A percentile compares a stretch with the other conserved stretches of the same genome.
Conservation (phyloP, 257 asterid species). For the Scutellaria barbata region DNA sequence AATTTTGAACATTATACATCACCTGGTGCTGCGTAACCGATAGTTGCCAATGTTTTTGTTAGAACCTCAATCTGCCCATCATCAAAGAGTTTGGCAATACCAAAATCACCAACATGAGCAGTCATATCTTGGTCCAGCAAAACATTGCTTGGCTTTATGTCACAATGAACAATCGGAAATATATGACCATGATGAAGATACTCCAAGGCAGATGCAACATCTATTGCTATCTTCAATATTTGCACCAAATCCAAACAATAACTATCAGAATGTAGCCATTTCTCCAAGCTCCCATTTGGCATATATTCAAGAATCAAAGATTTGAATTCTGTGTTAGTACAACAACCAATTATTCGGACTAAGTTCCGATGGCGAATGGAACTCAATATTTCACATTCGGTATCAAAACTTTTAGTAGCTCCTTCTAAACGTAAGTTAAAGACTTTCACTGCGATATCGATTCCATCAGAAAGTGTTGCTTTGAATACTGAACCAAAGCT, state of each 20-base stretch:
- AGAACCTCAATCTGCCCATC: conserved; percentile 30
- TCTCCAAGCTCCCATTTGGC: too few relatives aligned
- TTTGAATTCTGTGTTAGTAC: too few relatives aligned
- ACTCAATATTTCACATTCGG: conserved; percentile 37
- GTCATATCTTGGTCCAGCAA: conserved; percentile 37
- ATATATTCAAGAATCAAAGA: too few relatives aligned
- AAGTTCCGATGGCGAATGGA: conserved; percentile 41
- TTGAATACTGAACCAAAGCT: too few relatives aligned
- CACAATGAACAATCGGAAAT: conserved; percentile 34
- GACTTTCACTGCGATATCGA: conserved; percentile 41
- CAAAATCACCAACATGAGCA: conserved; percentile 42
- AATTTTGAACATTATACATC: neutral
- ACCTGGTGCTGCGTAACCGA: conserved; percentile 49
- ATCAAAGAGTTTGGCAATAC: conserved; percentile 40
- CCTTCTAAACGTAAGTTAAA: conserved; percentile 37
- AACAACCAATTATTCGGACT: neutral
- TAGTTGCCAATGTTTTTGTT: conserved; percentile 39
- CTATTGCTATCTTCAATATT: conserved; percentile 29
- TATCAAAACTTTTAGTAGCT: conserved; percentile 38
- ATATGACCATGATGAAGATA: conserved; percentile 32
- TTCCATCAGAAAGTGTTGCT: conserved; percentile 23
- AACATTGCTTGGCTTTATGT: conserved; percentile 18
- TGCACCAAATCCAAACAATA: neutral
- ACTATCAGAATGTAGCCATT: too few relatives aligned
- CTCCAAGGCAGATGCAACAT: conserved; percentile 27